Evolutionary conservation across 768 basidiomycete genomes (phyloP), one percentile per base, ranked within the genome.

Genomic region (Cubamyces lactineus): DNA sequence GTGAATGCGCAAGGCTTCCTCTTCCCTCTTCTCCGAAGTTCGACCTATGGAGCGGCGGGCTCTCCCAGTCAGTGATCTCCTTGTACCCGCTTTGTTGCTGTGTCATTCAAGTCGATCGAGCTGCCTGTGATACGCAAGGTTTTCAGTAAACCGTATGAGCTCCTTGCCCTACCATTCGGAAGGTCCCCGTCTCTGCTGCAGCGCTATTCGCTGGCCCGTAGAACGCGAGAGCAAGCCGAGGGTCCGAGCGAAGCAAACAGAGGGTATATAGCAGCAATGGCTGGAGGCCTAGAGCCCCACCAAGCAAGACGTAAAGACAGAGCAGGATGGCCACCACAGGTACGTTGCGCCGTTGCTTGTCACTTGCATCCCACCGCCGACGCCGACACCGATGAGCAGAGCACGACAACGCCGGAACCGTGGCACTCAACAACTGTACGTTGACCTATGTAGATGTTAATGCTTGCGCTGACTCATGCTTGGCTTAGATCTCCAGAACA

Each of bases 401-500:
- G 16, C 43, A 43, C 3, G 8, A 9, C 8, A 43, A 59, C 66
- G 70, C 65, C 23, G 62, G 62, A 1, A 68, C 65, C 38, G 66
- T 69, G 2, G 63, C 66, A 15, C 67, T 82, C 3, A 81, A 81
- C 69, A 80, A 81, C 64, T 77, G 80, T 80, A 66, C 53, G 77
- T 48, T n/a, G 19, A 6, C 24, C 8, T 21, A 30, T 5, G 19
- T n/a, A 8, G 30, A 28, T 17, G 8, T 21, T n/a, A n/a, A 26
- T n/a, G 15, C 39, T n/a, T 23, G 28, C 28, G 21, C 50, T 45
- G 40, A 30, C 46, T 26, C 28, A n/a, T 28, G 8, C 11, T 39
- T 13, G 39, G 42, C 28, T 56, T 50, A 88, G 88, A 85, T 72
- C 76, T 90, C 24, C 86, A 87, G 69, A 73, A 72, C n/a, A 73